Conservation (phyloP, 2,329 filamentous ascomycete species). For the Hypoxylon sp. region DNA sequence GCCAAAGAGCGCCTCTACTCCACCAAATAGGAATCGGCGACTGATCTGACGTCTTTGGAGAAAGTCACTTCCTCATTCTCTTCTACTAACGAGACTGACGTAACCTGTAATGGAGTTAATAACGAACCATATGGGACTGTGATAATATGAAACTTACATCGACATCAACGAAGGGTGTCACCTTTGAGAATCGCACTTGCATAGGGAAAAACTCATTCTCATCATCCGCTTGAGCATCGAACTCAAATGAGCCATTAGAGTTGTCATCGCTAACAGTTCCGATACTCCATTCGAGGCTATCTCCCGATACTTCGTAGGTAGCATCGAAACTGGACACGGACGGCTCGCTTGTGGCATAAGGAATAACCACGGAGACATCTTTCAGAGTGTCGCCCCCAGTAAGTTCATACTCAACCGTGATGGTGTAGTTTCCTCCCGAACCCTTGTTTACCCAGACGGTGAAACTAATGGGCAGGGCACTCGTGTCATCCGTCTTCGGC, state of each 20-base stretch:
- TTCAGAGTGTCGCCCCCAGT: constrained; percentile 83
- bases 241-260: constrained; percentile 90
- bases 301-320: constrained; percentile 92
- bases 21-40: constrained; percentile 82
- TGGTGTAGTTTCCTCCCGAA: constrained; percentile 82
- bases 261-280: constrained; percentile 88
- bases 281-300: constrained; percentile 94
- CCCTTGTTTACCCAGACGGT: constrained; percentile 98
- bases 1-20: constrained; percentile 66
- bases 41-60: constrained; percentile 84
- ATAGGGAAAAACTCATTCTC: constrained; percentile 99
- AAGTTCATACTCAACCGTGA: constrained; percentile 96
- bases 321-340: constrained; percentile 94
- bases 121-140: background rate
- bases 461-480: constrained; percentile 91
- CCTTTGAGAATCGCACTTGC: constrained; percentile 90
- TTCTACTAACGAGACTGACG: constrained; percentile 78
- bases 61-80: constrained; percentile 85
- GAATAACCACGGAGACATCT: constrained; percentile 90
- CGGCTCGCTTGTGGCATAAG: constrained; percentile 87
- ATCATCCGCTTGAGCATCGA: constrained; percentile 88
- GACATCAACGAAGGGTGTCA: constrained; percentile 88
- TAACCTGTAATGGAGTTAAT: constrained; percentile 67
- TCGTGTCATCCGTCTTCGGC: constrained; percentile 83
- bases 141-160: constrained; percentile 77